These are phyloP conservation scores for Amanita phalloides DNA, from an alignment of 768 basidiomycete species.

Conservation along the genomic window DNA sequence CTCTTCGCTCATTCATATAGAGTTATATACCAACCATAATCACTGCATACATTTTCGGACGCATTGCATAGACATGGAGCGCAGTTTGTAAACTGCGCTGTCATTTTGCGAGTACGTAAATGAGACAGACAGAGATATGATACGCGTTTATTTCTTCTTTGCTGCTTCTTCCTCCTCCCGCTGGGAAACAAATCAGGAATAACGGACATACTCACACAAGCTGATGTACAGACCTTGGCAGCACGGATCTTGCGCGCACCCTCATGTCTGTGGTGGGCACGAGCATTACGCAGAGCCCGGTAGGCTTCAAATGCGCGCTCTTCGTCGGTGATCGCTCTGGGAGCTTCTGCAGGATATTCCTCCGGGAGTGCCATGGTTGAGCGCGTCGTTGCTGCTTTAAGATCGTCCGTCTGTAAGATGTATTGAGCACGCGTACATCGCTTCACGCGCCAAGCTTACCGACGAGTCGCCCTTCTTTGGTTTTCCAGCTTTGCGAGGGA, in stretches of 20 bases:
- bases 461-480: conserved; percentile 93
- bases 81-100: conserved; percentile 15
- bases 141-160: conserved; percentile 65
- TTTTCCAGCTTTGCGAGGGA: conserved; percentile 93
- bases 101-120: conserved; percentile 26
- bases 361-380: conserved; percentile 55
- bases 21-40: neutral
- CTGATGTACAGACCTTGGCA: conserved; percentile 56
- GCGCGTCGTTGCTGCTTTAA: conserved; percentile 68
- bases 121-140: conserved; percentile 11
- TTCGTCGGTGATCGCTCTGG: conserved; percentile 86
- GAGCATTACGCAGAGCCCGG: conserved; percentile 76
- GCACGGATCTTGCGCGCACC: conserved; percentile 82
- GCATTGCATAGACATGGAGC: conserved; percentile 27
- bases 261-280: conserved; percentile 74
- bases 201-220: neutral
- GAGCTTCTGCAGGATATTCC: conserved; percentile 61
- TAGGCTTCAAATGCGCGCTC: conserved; percentile 88
- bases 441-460: conserved; percentile 35
- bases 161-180: conserved; percentile 91
- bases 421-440: conserved; percentile 3
- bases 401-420: conserved; percentile 61
- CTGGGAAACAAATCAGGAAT: conserved; percentile 10
- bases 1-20: neutral
- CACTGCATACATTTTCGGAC: conserved; percentile 16